These are phyloP conservation scores for Ricinus communis DNA, from an alignment of 345 rosid genomes.

Conservation along the genomic window DNA sequence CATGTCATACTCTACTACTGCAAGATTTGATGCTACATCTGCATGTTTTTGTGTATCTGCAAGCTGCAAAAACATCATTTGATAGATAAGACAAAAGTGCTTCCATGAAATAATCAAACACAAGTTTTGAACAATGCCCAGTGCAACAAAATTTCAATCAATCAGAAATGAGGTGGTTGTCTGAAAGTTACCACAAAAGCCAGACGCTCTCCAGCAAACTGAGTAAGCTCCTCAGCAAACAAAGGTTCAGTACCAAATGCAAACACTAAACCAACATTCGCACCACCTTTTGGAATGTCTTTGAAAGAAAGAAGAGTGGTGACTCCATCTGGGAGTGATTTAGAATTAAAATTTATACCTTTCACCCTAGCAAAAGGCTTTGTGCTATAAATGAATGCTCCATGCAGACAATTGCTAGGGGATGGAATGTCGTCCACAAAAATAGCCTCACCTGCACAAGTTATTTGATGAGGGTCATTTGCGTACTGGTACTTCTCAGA, in stretches of 20 bases:
- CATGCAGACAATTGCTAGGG: constrained; percentile 60
- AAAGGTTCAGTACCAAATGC: constrained; percentile 49
- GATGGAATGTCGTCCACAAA: constrained; percentile 52
- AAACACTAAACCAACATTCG: constrained; percentile 55
- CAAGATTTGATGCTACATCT: constrained; percentile 61
- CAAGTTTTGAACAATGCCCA: background rate
- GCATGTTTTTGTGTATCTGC: constrained; percentile 86
- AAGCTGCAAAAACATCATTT: constrained; percentile 46
- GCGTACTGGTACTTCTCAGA: no score
- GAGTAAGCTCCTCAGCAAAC: constrained; percentile 63
- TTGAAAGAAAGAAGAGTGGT: constrained; percentile 46
- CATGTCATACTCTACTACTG: constrained; percentile 56
- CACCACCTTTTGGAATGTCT: constrained; percentile 68
- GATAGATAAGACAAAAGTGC: constrained; percentile 4
- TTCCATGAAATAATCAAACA: background rate
- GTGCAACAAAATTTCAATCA: background rate
- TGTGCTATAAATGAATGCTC: constrained; percentile 76
- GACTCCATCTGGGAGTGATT: constrained; percentile 43
- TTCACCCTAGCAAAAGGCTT: constrained; percentile 65
- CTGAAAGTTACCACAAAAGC: constrained; percentile 70
- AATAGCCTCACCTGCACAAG: constrained; percentile 52
- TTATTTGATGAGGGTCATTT: no score
- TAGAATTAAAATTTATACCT: constrained; percentile 42
- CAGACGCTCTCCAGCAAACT: constrained; percentile 59
- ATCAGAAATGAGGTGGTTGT: background rate